Evolutionary conservation across 2,329 filamentous ascomycete species (phyloP), one percentile per base, ranked within the genome.

Genomic region (Pyricularia pennisetigena): DNA sequence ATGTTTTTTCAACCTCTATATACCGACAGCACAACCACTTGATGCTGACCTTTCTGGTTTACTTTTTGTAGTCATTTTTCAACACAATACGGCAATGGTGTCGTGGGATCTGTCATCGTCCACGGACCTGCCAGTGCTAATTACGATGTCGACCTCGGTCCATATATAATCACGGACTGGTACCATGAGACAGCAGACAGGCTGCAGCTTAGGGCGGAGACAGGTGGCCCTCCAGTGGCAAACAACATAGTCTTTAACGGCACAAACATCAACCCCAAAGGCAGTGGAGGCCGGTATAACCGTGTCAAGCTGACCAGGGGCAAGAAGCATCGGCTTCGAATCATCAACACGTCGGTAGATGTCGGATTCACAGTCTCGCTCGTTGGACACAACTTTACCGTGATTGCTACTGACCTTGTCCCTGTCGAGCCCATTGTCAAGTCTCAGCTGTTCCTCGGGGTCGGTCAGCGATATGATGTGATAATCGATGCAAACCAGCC

Each of bases 141-240:
- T 72, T 85, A 84, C 71, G 85, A 87, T 68, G 76, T 82, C 59
- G 85, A 87, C 70, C 78, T 86, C 0, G 85, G 85, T 14, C 73
- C 79, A 3, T 76, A 83, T 6, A 77, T 80, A 10, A 76, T 86
- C 28, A 81, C 78, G 12, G 85, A 86, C 72, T 86, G 81, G 78
- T 84, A 83, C 74, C 78, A 54, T 20, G 41, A 68, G 61, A 68
- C 67, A 24, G 67, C 67, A 7, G 76, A 77, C 69, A 70, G 70
- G 6, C 68, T 76, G 28, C 68, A 70, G 49, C 66, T 72, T 2
- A 69, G 70, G 10, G 73, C 66, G 1, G 57, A 68, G 61, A 73
- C 72, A 59, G 72, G 72, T 1, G 62, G 70, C 1, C 73, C 75
- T 9, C 75, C 76, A 0, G 70, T 71, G 57, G 75, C 75, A 63